Conservation (phyloP, 1,284 basidiomycete species). For the Cystobasidium pallidum region DNA sequence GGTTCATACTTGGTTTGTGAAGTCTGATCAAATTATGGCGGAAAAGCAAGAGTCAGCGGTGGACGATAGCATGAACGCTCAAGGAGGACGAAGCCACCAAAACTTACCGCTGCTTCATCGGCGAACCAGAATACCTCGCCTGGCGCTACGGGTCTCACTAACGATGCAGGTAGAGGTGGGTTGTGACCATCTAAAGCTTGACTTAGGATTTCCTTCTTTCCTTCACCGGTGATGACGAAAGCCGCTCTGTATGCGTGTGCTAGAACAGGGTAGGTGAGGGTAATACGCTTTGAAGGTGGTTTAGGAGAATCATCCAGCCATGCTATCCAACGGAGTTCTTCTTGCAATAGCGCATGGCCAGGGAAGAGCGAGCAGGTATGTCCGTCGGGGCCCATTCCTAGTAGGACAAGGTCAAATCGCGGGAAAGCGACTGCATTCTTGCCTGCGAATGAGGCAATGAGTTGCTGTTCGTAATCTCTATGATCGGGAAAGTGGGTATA, state of each 20-base stretch:
- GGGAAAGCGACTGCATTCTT: conserved; percentile 90
- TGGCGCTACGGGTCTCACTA: conserved; percentile 76
- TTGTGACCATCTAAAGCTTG: conserved; percentile 48
- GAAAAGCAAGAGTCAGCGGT: background rate
- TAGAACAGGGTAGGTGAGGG: conserved; percentile 86
- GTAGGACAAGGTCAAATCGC: conserved; percentile 88
- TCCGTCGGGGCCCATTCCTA: conserved; percentile 79
- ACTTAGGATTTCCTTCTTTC: conserved; percentile 76
- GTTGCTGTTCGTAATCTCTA: conserved; percentile 86
- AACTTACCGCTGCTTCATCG: conserved; percentile 70
- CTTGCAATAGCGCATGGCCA: conserved; percentile 77
- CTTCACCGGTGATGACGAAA: conserved; percentile 83
- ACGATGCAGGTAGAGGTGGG: conserved; percentile 70
- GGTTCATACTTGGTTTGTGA: conserved; percentile 28
- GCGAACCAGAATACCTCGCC: conserved; percentile 91
- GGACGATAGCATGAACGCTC: background rate
- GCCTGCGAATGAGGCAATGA: conserved; percentile 86
- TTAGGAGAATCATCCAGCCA: conserved; percentile 92
- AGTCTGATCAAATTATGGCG: background rate
- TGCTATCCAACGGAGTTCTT: conserved; percentile 91
- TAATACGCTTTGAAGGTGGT: conserved; percentile 86
- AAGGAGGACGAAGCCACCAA: background rate
- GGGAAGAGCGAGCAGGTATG: conserved; percentile 98
- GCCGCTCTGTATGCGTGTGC: conserved; percentile 76
- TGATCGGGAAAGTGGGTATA: too few species aligned